Conservation (phyloP, 352 stramenopile genomes). For the Globisporangium paddicum region DNA sequence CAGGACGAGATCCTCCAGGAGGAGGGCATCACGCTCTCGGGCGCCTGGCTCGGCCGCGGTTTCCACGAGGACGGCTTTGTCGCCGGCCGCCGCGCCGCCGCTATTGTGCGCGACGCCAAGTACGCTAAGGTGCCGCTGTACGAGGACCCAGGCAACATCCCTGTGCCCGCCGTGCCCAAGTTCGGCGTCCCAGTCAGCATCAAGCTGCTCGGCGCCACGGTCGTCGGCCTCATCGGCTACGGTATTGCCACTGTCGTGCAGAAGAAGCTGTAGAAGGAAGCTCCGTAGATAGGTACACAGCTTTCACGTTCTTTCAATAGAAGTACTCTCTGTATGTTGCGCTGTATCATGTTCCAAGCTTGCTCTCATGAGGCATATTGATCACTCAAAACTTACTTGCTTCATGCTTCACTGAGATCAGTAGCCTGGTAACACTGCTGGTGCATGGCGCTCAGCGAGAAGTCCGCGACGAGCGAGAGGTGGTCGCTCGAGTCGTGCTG, state of each 20-base stretch:
- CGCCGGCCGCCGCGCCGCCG: constrained; percentile 66
- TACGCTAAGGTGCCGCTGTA: constrained; percentile 69
- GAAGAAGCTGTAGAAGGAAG: constrained; percentile 41
- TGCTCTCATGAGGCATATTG: no score
- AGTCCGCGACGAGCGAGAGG: constrained; percentile 61
- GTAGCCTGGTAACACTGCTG: not conserved
- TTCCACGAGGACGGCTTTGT: constrained; percentile 89
- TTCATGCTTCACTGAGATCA: not conserved
- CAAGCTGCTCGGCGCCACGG: constrained; percentile 43
- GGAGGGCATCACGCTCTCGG: constrained; percentile 78
- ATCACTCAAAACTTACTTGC: no score
- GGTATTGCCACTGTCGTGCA: constrained; percentile 50
- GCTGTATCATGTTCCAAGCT: no score
- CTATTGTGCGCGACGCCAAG: constrained; percentile 75
- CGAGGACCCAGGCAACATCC: constrained; percentile 80
- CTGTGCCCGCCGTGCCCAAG: constrained; percentile 59
- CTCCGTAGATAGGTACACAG: constrained; percentile 20
- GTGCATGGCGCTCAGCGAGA: constrained; percentile 27
- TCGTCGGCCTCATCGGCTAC: constrained; percentile 58
- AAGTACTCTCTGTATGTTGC: not conserved
- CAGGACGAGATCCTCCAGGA: constrained; percentile 85
- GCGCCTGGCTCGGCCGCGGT: constrained; percentile 72
- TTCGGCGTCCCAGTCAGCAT: constrained; percentile 71
- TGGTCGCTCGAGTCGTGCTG: constrained; percentile 57
- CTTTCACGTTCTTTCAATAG: not conserved